These are phyloP conservation scores for Dioscorea dumetorum DNA, from an alignment of 106 monocot genomes.

Conservation along the genomic window DNA sequence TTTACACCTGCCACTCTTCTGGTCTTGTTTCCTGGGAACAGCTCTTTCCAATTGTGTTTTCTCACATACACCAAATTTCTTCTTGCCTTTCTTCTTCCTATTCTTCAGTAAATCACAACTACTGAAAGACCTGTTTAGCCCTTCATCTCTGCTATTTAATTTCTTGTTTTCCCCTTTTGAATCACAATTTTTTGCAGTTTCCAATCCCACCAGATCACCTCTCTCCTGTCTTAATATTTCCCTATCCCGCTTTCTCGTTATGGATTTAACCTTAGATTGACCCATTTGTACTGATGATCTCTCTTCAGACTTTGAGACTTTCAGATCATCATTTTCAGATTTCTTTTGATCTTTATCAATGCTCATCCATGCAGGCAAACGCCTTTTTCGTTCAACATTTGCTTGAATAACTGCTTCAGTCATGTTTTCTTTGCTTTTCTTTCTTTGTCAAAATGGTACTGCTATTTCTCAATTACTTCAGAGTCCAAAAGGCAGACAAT, in stretches of 20 bases:
- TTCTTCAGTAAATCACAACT: neutral
- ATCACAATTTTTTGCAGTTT: slow-evolving; percentile 4
- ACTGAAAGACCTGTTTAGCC: neutral
- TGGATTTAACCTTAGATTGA: slow-evolving; percentile 15
- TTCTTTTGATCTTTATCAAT: slow-evolving; percentile 7
- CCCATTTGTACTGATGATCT: slow-evolving; percentile 1
- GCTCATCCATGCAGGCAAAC: slow-evolving; percentile 58
- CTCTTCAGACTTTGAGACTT: slow-evolving; percentile 2
- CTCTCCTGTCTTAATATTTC: neutral
- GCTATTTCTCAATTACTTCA: no score
- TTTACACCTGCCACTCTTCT: slow-evolving; percentile 9
- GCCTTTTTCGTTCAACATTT: slow-evolving; percentile 22
- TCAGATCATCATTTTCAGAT: slow-evolving; percentile 6
- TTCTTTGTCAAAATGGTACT: no score
- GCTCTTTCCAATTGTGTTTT: slow-evolving; percentile 1
- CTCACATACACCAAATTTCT: slow-evolving; percentile 1
- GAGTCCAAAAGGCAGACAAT: no score
- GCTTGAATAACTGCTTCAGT: slow-evolving; percentile 14
- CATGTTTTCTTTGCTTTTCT: slow-evolving; percentile 8
- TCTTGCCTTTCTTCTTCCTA: slow-evolving; percentile 7
- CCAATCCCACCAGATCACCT: neutral
- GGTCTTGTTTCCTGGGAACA: slow-evolving; percentile 3
- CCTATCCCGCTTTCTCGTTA: slow-evolving; percentile 3
- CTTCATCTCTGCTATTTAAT: slow-evolving; percentile 10
- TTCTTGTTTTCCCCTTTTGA: slow-evolving; percentile 12